Evolutionary conservation across 768 basidiomycete genomes (phyloP).

Genomic region (Podaxis sp.): DNA sequence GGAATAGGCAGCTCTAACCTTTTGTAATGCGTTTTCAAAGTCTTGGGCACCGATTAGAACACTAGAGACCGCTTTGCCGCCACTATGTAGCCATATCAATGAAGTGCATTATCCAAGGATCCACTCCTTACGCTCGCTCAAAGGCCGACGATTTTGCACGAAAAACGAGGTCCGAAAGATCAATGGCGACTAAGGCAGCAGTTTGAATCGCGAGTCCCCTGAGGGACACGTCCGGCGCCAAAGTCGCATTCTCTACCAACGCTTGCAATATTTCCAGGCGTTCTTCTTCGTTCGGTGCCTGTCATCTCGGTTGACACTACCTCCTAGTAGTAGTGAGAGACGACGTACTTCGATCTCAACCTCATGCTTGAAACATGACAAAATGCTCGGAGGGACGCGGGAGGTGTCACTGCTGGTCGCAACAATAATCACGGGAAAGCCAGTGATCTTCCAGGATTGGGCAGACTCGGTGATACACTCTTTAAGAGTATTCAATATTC

Average conservation of each 20-base stretch:
- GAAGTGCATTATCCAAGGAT: slow-evolving; percentile 5
- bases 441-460: slow-evolving; percentile 54
- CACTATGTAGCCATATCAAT: slow-evolving; percentile 18
- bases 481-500: slow-evolving; percentile 53
- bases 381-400: slow-evolving; percentile 58
- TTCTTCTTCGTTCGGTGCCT: slow-evolving; percentile 83
- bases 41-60: slow-evolving; percentile 55
- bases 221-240: slow-evolving; percentile 82
- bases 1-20: slow-evolving; percentile 76
- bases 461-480: slow-evolving; percentile 62
- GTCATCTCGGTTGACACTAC: not conserved
- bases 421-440: slow-evolving; percentile 72
- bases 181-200: slow-evolving; percentile 84
- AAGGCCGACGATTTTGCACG: slow-evolving; percentile 58
- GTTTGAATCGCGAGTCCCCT: slow-evolving; percentile 75
- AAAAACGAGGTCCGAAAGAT: slow-evolving; percentile 67
- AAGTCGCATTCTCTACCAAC: slow-evolving; percentile 33
- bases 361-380: slow-evolving; percentile 84
- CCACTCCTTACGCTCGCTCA: slow-evolving; percentile 44
- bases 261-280: slow-evolving; percentile 58
- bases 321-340: not conserved
- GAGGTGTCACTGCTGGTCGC: slow-evolving; percentile 70
- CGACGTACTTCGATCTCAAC: slow-evolving; percentile 63
- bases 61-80: slow-evolving; percentile 29
- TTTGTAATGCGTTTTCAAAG: slow-evolving; percentile 68